These are phyloP conservation scores for Tylopilus intermedius DNA, from an alignment of 768 basidiomycete species.

Conservation along the genomic window DNA sequence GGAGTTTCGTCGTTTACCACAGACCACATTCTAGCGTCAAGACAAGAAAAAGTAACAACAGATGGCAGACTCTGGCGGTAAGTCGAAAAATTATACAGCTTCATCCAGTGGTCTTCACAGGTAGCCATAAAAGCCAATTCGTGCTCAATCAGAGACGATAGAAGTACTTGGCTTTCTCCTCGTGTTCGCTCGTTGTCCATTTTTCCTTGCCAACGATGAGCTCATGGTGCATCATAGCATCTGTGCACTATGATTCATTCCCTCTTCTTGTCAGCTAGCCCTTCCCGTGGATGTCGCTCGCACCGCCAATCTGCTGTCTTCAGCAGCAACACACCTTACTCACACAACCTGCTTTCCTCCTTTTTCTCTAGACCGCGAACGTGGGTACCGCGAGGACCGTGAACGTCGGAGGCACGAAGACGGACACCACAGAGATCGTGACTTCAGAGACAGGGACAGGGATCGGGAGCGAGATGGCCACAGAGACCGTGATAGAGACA, in stretches of 20 bases:
- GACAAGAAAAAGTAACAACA: slow-evolving; percentile 13
- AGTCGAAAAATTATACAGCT: slow-evolving; percentile 30
- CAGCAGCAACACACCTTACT: slow-evolving; percentile 45
- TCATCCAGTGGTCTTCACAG: slow-evolving; percentile 24
- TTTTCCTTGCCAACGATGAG: slow-evolving; percentile 46
- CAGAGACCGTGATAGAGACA: slow-evolving; percentile 30
- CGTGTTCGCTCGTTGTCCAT: slow-evolving; percentile 25
- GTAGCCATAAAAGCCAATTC: slow-evolving; percentile 25
- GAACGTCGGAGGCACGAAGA: slow-evolving; percentile 62
- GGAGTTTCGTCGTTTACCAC: slow-evolving; percentile 21
- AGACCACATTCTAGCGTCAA: slow-evolving; percentile 22
- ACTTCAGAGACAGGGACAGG: slow-evolving; percentile 47
- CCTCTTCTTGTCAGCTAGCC: slow-evolving; percentile 53
- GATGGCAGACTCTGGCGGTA: slow-evolving; percentile 56
- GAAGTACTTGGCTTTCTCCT: slow-evolving; percentile 33
- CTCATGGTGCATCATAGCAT: slow-evolving; percentile 56
- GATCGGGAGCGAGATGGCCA: slow-evolving; percentile 35
- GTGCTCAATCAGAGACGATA: slow-evolving; percentile 30
- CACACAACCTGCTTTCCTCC: slow-evolving; percentile 42
- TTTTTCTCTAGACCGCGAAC: slow-evolving; percentile 47
- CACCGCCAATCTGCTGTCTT: slow-evolving; percentile 39
- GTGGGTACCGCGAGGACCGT: slow-evolving; percentile 62
- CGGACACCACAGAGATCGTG: slow-evolving; percentile 49
- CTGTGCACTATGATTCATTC: slow-evolving; percentile 43
- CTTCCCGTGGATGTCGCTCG: slow-evolving; percentile 38